Conservation (phyloP, 495 filamentous ascomycete genomes). For the Xylaria castorea region DNA sequence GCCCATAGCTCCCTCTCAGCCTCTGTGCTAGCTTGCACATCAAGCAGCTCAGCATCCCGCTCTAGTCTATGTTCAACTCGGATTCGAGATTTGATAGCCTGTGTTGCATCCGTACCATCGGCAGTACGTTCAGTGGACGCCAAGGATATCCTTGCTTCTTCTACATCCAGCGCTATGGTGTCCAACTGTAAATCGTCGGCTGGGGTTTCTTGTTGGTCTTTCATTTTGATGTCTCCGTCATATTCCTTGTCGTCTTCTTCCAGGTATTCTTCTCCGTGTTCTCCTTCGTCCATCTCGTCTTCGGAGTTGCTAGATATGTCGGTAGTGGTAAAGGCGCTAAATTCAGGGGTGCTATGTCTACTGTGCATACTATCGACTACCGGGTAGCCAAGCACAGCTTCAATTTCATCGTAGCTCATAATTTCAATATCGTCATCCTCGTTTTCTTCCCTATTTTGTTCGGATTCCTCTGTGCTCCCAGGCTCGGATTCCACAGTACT, state of each 20-base stretch:
- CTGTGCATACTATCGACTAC: conserved; percentile 19
- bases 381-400: conserved; percentile 50
- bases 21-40: conserved; percentile 53
- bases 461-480: neutral
- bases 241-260: conserved; percentile 35
- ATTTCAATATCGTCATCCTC: conserved; percentile 29
- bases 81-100: conserved; percentile 38
- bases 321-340: neutral
- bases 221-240: conserved; percentile 28
- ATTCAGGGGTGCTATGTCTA: conserved; percentile 15
- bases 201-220: conserved; percentile 25
- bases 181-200: conserved; percentile 30
- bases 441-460: conserved; percentile 37
- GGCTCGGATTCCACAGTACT: neutral
- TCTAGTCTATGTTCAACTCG: conserved; percentile 50
- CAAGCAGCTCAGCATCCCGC: conserved; percentile 60
- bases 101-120: conserved; percentile 27
- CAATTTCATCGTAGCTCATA: conserved; percentile 63
- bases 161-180: conserved; percentile 32
- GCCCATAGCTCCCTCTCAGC: conserved; percentile 67
- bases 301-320: neutral
- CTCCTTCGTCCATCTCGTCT: conserved; percentile 32
- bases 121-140: conserved; percentile 30
- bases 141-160: conserved; percentile 40
- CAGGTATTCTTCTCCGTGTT: conserved; percentile 25